Evolutionary conservation across 2,329 filamentous ascomycete species (phyloP).

Genomic region (Cladosporium sphaerospermum): DNA sequence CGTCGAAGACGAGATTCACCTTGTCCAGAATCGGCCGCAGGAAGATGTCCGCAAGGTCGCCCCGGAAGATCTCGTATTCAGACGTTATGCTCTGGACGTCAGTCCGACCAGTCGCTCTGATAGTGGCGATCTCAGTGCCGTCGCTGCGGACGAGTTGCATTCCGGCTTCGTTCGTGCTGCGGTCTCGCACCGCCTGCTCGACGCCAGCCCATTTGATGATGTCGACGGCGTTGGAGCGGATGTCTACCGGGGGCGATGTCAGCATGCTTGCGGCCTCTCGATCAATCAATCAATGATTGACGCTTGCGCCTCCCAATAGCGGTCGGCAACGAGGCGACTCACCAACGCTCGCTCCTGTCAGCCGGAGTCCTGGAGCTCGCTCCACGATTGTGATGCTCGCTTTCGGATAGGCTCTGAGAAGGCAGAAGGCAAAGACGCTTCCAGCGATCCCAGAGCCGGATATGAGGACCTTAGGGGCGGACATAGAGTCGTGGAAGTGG

Average conservation of each 20-base stretch:
- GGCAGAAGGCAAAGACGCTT: conserved; percentile 31
- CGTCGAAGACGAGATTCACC: conserved; percentile 28
- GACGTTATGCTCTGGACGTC: conserved; percentile 31
- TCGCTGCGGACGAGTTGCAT: conserved; percentile 32
- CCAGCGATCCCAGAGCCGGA: conserved; percentile 37
- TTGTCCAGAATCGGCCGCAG: conserved; percentile 17
- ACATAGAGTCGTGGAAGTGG: not conserved
- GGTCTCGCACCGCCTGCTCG: conserved; percentile 30
- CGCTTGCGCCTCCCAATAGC: not conserved
- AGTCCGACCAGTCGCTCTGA: conserved; percentile 24
- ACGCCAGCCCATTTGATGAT: conserved; percentile 38
- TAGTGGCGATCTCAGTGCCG: conserved; percentile 17
- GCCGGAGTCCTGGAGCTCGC: conserved; percentile 33
- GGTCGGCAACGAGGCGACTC: not conserved
- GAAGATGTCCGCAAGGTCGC: conserved; percentile 31
- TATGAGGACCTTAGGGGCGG: conserved; percentile 29
- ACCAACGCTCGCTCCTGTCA: conserved; percentile 37
- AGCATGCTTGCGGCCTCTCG: not conserved
- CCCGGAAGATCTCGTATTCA: conserved; percentile 35
- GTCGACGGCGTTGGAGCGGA: conserved; percentile 37
- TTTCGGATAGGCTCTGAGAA: conserved; percentile 25
- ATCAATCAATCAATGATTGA: not conserved
- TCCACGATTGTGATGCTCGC: conserved; percentile 40
- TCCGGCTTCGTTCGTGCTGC: conserved; percentile 36
- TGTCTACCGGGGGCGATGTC: conserved; percentile 25